Evolutionary conservation across 148 eudicot genomes (phyloP).

Genomic region (Rhododendron vialii): DNA sequence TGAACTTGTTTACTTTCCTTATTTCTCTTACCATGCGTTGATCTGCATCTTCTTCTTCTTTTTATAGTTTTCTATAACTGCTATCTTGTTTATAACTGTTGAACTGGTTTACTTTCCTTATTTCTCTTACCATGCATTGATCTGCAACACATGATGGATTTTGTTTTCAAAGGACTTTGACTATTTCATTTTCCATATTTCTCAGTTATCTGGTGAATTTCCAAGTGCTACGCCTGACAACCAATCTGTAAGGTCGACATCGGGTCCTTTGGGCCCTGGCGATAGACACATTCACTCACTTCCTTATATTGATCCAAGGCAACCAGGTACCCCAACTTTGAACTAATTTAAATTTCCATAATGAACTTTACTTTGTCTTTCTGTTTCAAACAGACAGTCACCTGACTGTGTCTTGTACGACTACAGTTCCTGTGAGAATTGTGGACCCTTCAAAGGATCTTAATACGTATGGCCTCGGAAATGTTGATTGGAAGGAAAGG

Average conservation of each 20-base stretch:
- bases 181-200: conserved; percentile 12
- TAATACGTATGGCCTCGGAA: conserved; percentile 86
- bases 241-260: conserved; percentile 83
- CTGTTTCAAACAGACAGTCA: not conserved
- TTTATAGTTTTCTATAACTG: not conserved
- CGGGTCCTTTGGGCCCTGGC: conserved; percentile 84
- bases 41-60: not conserved
- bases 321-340: conserved; percentile 52
- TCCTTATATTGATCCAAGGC: conserved; percentile 82
- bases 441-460: conserved; percentile 97
- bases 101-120: not conserved
- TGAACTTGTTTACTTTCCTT: not conserved
- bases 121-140: conserved; percentile 5
- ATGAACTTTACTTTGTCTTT: not conserved
- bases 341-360: not conserved
- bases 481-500: conserved; percentile 98
- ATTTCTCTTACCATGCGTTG: too few species aligned
- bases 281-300: conserved; percentile 72
- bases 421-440: conserved; percentile 87
- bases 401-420: conserved; percentile 16
- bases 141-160: not conserved
- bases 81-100: not conserved
- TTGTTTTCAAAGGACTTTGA: not conserved
- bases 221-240: conserved; percentile 78
- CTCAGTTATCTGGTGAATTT: conserved; percentile 89